Conservation (phyloP, 2,329 filamentous ascomycete species). For the Colletotrichum neosansevieriae region DNA sequence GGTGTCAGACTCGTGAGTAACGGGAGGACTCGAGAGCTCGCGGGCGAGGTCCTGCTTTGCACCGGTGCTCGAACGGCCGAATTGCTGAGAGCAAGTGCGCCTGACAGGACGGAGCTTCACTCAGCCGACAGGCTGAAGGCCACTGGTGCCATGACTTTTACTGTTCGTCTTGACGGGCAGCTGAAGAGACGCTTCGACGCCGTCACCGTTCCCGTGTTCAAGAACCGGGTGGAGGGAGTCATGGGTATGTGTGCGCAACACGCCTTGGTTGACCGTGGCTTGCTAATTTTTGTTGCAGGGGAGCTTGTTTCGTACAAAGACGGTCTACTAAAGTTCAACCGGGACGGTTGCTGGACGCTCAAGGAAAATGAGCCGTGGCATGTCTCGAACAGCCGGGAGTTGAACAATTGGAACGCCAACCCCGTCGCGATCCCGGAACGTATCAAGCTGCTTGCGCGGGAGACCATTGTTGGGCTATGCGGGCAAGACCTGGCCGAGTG, state of each 20-base stretch:
- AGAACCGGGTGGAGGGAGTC: conserved; percentile 56
- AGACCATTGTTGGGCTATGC: conserved; percentile 56
- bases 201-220: conserved; percentile 63
- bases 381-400: conserved; percentile 57
- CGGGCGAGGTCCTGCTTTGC: conserved; percentile 65
- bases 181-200: conserved; percentile 60
- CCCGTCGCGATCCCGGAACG: conserved; percentile 52
- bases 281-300: conserved; percentile 43
- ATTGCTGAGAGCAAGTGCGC: conserved; percentile 64
- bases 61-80: conserved; percentile 69
- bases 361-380: conserved; percentile 66
- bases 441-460: conserved; percentile 58
- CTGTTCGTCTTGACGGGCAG: conserved; percentile 52
- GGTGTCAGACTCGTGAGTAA: conserved; percentile 68
- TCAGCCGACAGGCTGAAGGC: conserved; percentile 66
- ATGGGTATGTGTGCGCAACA: conserved; percentile 50
- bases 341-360: conserved; percentile 66
- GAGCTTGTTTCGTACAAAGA: conserved; percentile 60
- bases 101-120: conserved; percentile 62
- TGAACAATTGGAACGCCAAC: conserved; percentile 56
- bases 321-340: conserved; percentile 71
- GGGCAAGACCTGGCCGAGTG: conserved; percentile 54
- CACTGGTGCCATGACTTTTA: conserved; percentile 64
- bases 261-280: conserved; percentile 29
- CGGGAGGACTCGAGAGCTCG: conserved; percentile 55